Evolutionary conservation across 2,329 filamentous ascomycete genomes (phyloP).

Genomic region (Arthrinium puccinioides): DNA sequence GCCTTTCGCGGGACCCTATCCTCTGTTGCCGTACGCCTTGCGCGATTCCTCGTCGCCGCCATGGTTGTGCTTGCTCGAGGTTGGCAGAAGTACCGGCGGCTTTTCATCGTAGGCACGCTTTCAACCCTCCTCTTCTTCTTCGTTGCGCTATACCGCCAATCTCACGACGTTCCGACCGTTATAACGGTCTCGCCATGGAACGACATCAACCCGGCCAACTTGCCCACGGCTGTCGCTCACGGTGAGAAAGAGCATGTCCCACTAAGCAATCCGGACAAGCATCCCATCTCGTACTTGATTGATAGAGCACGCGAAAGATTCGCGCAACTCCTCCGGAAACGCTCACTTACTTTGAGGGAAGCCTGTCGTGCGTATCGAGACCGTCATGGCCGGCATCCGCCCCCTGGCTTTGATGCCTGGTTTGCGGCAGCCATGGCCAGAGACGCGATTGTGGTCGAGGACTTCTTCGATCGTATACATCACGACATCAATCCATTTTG

Average conservation of each 20-base stretch:
- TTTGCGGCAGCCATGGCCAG: conserved; percentile 42
- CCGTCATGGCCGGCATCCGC: conserved; percentile 51
- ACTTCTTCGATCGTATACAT: conserved; percentile 58
- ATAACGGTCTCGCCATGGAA: no score
- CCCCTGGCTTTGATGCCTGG: conserved; percentile 55
- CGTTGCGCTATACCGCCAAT: no score
- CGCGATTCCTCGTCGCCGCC: no score
- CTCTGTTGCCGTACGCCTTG: no score
- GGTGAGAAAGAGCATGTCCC: no score
- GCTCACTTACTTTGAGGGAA: conserved; percentile 39
- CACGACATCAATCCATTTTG: conserved; percentile 55
- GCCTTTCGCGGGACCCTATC: no score
- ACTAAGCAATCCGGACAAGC: no score
- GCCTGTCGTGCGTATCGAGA: conserved; percentile 48
- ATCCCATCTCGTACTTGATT: conserved; percentile 42
- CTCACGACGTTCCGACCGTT: no score
- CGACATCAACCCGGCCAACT: not conserved
- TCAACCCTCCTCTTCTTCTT: no score
- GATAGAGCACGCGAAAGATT: conserved; percentile 34
- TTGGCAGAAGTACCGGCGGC: no score
- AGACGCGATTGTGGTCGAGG: conserved; percentile 49
- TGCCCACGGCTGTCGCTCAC: not conserved
- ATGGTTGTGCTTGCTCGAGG: no score
- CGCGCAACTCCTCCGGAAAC: conserved; percentile 30
- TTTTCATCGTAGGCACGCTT: no score